These are phyloP conservation scores for Leishmania martiniquensis DNA, from an alignment of 208 protist species.

Conservation along the genomic window DNA sequence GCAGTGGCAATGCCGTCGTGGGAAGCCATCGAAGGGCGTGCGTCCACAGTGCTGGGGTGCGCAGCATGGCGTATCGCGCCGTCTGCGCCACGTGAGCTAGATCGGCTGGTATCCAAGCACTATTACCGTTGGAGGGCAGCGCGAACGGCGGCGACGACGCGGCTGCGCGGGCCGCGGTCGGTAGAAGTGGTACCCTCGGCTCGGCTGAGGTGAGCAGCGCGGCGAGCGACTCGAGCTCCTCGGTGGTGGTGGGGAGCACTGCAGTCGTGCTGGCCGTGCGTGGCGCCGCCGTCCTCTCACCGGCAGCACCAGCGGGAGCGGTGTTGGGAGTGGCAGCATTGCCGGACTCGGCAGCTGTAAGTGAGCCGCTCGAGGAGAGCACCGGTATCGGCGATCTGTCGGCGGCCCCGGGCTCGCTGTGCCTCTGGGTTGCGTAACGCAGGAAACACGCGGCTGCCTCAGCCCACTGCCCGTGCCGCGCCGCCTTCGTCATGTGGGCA, in stretches of 20 bases:
- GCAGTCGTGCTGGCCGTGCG: background rate
- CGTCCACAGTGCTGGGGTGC: constrained; percentile 36
- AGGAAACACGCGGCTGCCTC: constrained; percentile 53
- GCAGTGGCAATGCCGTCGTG: constrained; percentile 43
- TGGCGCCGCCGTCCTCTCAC: background rate
- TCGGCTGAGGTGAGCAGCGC: background rate
- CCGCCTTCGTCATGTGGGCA: constrained; percentile 41
- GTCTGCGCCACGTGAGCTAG: constrained; percentile 54
- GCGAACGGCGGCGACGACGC: background rate
- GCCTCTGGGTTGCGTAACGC: constrained; percentile 28
- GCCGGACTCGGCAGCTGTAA: background rate
- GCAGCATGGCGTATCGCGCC: constrained; percentile 64
- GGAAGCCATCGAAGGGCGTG: constrained; percentile 61
- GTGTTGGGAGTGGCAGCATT: background rate
- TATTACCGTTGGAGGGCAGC: constrained; percentile 1
- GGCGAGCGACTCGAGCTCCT: constrained; percentile 8
- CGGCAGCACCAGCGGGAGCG: background rate
- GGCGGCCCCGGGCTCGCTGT: background rate
- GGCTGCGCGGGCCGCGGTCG: background rate
- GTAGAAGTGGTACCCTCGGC: background rate
- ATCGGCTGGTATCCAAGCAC: constrained; percentile 31
- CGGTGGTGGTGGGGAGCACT: background rate
- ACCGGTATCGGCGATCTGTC: background rate
- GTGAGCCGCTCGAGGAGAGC: background rate
- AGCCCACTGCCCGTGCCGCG: constrained; percentile 49